A percentile compares a stretch with the other conserved stretches of the same genome.
These are phyloP conservation scores for Polygonum maritimum DNA, from an alignment of 148 eudicot genomes.

Conservation along the genomic window DNA sequence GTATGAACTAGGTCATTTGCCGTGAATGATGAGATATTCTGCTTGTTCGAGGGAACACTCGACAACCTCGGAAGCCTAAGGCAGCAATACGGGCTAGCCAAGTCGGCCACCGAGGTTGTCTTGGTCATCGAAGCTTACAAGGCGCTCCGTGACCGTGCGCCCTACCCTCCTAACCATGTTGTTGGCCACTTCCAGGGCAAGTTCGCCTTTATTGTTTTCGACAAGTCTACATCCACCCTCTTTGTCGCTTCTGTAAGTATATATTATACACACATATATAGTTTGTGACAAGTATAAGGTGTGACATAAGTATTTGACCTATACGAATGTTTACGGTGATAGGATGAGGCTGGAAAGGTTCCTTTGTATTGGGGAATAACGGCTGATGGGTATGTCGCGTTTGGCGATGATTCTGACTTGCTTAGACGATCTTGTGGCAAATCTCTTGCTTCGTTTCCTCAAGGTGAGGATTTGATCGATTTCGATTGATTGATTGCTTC, in stretches of 20 bases:
- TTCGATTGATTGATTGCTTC: too few relatives aligned
- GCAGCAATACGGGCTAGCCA: constrained; percentile 76
- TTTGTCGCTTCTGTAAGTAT: constrained; percentile 75
- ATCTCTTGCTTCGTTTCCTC: constrained; percentile 93
- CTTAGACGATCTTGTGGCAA: constrained; percentile 97
- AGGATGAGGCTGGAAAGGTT: constrained; percentile 82
- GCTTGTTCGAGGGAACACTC: constrained; percentile 83
- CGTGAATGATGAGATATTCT: constrained; percentile 83
- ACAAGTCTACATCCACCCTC: constrained; percentile 74
- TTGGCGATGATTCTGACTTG: constrained; percentile 76
- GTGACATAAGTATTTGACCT: too few relatives aligned
- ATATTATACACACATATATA: too few relatives aligned
- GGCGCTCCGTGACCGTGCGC: constrained; percentile 89
- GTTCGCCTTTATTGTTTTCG: constrained; percentile 74
- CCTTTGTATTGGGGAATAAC: constrained; percentile 98
- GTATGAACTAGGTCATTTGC: constrained; percentile 52
- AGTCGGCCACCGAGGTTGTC: constrained; percentile 60
- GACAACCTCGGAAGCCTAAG: constrained; percentile 81
- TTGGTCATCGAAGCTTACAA: constrained; percentile 87
- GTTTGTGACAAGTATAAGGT: too few relatives aligned
- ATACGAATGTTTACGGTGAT: neutral
- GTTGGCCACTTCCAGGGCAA: constrained; percentile 74
- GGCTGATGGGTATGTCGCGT: constrained; percentile 78
- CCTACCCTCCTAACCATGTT: constrained; percentile 83
- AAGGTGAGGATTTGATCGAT: constrained; percentile 33